phyloP scores from a whole-genome alignment of 306 rosid species.

The Notholithocarpus densiflorus region DNA sequence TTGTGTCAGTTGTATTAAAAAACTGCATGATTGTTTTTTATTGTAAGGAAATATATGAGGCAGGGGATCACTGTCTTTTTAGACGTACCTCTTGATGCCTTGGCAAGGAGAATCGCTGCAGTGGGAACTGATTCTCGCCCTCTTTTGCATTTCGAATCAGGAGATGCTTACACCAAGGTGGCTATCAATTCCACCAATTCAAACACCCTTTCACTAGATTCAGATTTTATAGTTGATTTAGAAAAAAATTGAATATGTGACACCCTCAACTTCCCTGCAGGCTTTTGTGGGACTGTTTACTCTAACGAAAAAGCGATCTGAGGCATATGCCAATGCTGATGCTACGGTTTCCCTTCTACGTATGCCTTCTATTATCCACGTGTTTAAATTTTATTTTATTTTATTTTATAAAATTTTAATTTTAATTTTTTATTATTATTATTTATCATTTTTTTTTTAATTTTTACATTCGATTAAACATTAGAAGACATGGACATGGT shows the following conservation, averaged over 20 bases:
- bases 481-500: not conserved
- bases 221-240: not conserved
- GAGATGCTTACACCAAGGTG: constrained; percentile 24
- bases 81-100: constrained; percentile 25
- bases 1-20: not conserved
- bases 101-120: constrained; percentile 28
- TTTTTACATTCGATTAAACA: not conserved
- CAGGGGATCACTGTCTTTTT: constrained; percentile 22
- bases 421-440: too few relatives aligned
- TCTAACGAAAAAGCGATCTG: constrained; percentile 11
- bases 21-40: not conserved
- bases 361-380: not conserved
- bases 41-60: constrained; percentile 23
- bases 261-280: constrained; percentile 5
- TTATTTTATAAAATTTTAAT: not conserved
- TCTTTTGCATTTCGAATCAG: constrained; percentile 15
- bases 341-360: constrained; percentile 14
- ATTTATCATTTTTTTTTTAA: too few relatives aligned
- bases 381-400: not conserved
- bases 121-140: constrained; percentile 22
- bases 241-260: not conserved
- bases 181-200: not conserved
- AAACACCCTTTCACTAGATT: not conserved
- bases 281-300: constrained; percentile 18
- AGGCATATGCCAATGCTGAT: constrained; percentile 17